These are phyloP conservation scores for Penicillium alfredii DNA, from an alignment of 495 filamentous ascomycete species.

Conservation along the genomic window DNA sequence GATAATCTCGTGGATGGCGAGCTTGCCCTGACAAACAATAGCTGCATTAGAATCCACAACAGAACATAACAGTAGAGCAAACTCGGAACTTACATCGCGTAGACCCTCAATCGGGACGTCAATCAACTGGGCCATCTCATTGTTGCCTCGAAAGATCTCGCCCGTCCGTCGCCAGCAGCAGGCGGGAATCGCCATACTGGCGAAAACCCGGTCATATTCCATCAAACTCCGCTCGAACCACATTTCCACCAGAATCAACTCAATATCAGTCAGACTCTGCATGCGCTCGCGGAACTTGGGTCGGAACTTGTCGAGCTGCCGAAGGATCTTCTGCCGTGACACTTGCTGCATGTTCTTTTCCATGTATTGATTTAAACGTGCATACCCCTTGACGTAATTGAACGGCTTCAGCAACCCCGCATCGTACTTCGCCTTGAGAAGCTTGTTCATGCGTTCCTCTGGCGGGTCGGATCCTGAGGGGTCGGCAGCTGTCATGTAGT, in stretches of 20 bases:
- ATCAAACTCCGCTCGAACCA: conserved; percentile 94
- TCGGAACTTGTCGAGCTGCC: conserved; percentile 85
- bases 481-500: conserved; percentile 95
- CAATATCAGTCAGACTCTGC: conserved; percentile 82
- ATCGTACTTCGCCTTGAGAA: conserved; percentile 91
- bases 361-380: conserved; percentile 82
- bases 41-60: no score
- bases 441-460: conserved; percentile 90
- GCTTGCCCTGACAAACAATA: conserved; percentile 93
- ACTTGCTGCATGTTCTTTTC: conserved; percentile 71
- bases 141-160: conserved; percentile 96
- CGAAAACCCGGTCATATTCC: conserved; percentile 97
- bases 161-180: conserved; percentile 97
- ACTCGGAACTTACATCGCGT: conserved; percentile 65
- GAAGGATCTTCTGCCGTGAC: conserved; percentile 80
- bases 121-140: conserved; percentile 97
- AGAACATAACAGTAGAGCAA: neutral
- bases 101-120: conserved; percentile 86
- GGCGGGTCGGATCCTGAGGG: conserved; percentile 86
- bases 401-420: conserved; percentile 92
- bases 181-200: conserved; percentile 96
- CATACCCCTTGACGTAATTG: conserved; percentile 96
- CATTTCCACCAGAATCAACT: conserved; percentile 92
- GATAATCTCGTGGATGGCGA: conserved; percentile 92
- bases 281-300: conserved; percentile 95